phyloP scores from a whole-genome alignment of 1,284 basidiomycete species.

The Inonotus obliquus region DNA sequence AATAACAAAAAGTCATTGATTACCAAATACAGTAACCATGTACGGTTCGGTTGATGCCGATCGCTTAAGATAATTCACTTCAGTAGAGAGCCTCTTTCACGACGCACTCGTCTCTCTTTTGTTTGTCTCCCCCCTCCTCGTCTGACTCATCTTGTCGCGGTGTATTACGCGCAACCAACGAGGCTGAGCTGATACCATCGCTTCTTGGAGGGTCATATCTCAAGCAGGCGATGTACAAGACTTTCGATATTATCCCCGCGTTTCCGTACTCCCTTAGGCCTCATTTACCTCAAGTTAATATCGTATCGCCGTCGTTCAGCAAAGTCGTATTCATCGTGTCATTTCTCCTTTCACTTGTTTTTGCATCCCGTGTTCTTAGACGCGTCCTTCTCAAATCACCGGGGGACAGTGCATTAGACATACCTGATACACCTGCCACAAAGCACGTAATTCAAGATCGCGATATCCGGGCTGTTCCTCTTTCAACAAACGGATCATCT shows the following conservation, averaged over 20 bases:
- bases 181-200: background rate
- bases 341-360: background rate
- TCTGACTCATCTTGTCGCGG: background rate
- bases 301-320: conserved; percentile 5
- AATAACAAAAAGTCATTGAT: background rate
- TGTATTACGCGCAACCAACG: background rate
- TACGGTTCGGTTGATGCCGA: background rate
- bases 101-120: background rate
- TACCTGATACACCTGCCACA: conserved; percentile 1
- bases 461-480: background rate
- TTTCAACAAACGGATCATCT: background rate
- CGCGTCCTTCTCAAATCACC: background rate
- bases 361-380: background rate
- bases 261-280: background rate
- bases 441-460: conserved; percentile 1
- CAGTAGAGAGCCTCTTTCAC: background rate
- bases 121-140: background rate
- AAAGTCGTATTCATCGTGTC: background rate
- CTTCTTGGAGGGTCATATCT: background rate
- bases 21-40: background rate
- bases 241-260: conserved; percentile 2
- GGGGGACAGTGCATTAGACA: background rate
- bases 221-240: conserved; percentile 11
- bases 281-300: background rate
- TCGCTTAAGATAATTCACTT: background rate